These are phyloP conservation scores for Scheffersomyces spartinae DNA, from an alignment of 805 yeast species.

Conservation along the genomic window DNA sequence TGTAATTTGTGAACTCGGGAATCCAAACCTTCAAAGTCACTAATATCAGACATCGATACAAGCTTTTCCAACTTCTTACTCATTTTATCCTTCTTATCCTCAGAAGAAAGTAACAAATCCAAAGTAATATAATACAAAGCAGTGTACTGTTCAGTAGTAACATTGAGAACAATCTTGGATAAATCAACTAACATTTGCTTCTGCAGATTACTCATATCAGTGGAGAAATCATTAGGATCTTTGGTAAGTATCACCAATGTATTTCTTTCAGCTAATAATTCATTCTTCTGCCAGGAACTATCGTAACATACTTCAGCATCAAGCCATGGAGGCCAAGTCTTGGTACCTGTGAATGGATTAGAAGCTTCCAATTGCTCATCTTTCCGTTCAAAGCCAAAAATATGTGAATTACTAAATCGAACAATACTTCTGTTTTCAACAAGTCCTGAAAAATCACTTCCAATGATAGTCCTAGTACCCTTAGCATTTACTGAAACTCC, in stretches of 20 bases:
- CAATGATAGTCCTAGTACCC: slow-evolving; percentile 24
- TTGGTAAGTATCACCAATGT: too few relatives aligned
- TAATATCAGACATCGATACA: slow-evolving; percentile 21
- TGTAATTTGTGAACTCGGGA: slow-evolving; percentile 19
- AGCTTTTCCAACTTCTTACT: slow-evolving; percentile 30
- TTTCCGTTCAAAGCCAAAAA: too few relatives aligned
- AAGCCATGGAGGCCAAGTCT: slow-evolving; percentile 97
- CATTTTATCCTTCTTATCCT: slow-evolving; percentile 13
- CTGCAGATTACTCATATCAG: too few relatives aligned
- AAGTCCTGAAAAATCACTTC: slow-evolving; percentile 22
- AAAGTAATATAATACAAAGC: slow-evolving; percentile 22
- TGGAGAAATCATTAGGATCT: too few relatives aligned
- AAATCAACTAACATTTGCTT: too few relatives aligned
- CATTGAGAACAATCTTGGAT: slow-evolving; percentile 25
- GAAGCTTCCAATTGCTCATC: too few relatives aligned
- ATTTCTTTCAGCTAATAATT: too few relatives aligned
- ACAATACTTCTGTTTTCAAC: slow-evolving; percentile 50
- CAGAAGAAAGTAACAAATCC: slow-evolving; percentile 21
- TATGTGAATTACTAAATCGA: slow-evolving; percentile 42
- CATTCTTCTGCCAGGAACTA: slow-evolving; percentile 18
- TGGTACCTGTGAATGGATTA: too few relatives aligned
- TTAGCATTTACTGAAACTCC: slow-evolving; percentile 33
- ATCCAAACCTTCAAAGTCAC: slow-evolving; percentile 25
- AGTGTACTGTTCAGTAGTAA: slow-evolving; percentile 27
- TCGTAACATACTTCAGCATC: slow-evolving; percentile 61